Conservation (phyloP, 495 filamentous ascomycete species). For the Ramalina peruviana region DNA sequence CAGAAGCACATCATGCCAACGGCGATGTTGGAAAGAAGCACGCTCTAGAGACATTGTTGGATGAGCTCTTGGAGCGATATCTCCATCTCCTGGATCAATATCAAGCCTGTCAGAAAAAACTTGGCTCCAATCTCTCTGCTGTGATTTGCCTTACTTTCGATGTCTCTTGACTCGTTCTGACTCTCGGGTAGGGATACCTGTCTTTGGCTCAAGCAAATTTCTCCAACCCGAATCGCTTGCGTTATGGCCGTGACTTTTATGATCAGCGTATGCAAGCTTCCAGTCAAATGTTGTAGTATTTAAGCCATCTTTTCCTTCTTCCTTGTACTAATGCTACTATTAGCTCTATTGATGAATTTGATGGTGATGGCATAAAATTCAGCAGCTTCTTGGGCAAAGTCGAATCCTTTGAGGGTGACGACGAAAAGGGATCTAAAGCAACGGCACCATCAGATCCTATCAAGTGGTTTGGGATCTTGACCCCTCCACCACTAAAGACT, state of each 20-base stretch:
- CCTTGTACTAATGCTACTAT: not conserved
- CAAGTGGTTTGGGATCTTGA: conserved; percentile 56
- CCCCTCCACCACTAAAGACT: conserved; percentile 42
- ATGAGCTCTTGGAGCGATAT: conserved; percentile 54
- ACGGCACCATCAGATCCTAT: conserved; percentile 36
- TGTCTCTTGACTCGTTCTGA: not conserved
- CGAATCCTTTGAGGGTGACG: not conserved
- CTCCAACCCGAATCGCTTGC: conserved; percentile 43
- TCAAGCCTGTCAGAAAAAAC: conserved; percentile 39
- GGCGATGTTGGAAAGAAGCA: not conserved
- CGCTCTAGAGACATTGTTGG: conserved; percentile 31
- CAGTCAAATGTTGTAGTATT: too few relatives aligned
- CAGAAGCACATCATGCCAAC: too few relatives aligned
- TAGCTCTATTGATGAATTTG: not conserved
- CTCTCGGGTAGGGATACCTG: conserved; percentile 29
- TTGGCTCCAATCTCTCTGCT: conserved; percentile 41
- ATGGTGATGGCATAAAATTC: too few relatives aligned
- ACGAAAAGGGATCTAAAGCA: not conserved
- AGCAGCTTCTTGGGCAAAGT: too few relatives aligned
- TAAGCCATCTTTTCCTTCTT: too few relatives aligned
- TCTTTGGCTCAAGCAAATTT: conserved; percentile 60
- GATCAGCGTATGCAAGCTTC: conserved; percentile 59
- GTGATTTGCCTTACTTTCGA: conserved; percentile 21
- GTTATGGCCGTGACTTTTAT: conserved; percentile 55
- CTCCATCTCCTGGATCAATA: conserved; percentile 58